Evolutionary conservation across 441 rosid species (phyloP).

Genomic region (Euphorbia schlechtendalii): DNA sequence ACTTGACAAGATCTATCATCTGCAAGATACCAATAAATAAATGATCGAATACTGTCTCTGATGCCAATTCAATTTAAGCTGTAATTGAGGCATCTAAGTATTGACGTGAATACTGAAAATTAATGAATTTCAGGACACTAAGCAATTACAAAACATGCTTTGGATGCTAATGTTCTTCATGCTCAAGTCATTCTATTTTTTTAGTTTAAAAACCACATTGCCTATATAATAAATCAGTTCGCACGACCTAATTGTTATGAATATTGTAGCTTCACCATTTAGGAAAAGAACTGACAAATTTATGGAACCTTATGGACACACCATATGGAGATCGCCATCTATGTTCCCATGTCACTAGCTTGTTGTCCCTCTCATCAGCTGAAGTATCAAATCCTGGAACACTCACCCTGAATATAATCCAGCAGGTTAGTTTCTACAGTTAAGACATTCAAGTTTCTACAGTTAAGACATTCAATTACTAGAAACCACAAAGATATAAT

Average conservation of each 20-base stretch:
- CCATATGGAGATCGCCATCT: constrained; percentile 53
- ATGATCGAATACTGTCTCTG: no score
- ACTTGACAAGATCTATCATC: constrained; percentile 11
- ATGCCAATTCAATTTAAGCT: background rate
- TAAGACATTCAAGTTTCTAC: constrained; percentile 1
- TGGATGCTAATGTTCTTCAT: background rate
- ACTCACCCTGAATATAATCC: constrained; percentile 57
- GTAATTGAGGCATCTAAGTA: constrained; percentile 4
- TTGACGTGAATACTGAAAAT: constrained; percentile 17
- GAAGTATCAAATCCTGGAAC: constrained; percentile 74
- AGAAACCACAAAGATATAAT: constrained; percentile 14
- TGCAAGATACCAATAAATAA: background rate
- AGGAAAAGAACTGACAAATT: constrained; percentile 61
- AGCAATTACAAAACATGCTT: constrained; percentile 7
- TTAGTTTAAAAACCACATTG: constrained; percentile 1
- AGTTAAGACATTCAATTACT: constrained; percentile 6
- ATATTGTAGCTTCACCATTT: constrained; percentile 73
- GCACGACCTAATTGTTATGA: constrained; percentile 14
- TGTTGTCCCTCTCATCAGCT: constrained; percentile 45
- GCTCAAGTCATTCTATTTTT: constrained; percentile 14
- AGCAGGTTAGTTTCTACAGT: constrained; percentile 53
- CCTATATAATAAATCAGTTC: constrained; percentile 5
- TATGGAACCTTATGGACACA: constrained; percentile 92
- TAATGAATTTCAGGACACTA: constrained; percentile 13
- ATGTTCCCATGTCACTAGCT: constrained; percentile 50